Percentiles rank a stretch among this genome's conserved stretches.
Evolutionary conservation across 2,329 filamentous ascomycete genomes (phyloP).

Genomic region (Huntiella savannae): DNA sequence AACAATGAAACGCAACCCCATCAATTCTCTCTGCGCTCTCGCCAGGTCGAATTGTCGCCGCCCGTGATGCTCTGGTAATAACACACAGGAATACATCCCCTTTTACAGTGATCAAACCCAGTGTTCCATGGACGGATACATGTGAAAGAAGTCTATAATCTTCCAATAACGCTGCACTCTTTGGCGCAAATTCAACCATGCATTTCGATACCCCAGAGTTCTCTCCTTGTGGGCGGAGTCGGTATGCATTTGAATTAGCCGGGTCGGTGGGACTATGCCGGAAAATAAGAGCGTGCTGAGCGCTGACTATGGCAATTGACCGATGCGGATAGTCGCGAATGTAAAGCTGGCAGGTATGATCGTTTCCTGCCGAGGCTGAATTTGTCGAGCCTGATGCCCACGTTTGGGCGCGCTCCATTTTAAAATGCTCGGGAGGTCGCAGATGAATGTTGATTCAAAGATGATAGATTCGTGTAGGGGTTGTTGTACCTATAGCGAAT

Average conservation of each 20-base stretch:
- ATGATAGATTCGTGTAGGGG: background rate
- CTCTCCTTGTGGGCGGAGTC: constrained; percentile 22
- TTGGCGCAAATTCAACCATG: constrained; percentile 69
- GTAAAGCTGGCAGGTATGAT: constrained; percentile 54
- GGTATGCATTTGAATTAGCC: constrained; percentile 33
- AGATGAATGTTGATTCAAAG: no score
- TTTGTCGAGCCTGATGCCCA: constrained; percentile 9
- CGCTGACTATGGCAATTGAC: constrained; percentile 68
- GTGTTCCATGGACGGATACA: constrained; percentile 61
- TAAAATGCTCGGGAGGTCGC: background rate
- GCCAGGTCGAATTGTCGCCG: constrained; percentile 66
- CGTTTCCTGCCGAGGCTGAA: constrained; percentile 22
- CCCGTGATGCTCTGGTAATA: constrained; percentile 58
- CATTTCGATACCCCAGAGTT: constrained; percentile 39
- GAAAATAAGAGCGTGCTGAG: constrained; percentile 66
- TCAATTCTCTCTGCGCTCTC: constrained; percentile 80
- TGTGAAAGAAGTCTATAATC: constrained; percentile 61
- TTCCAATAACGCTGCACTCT: constrained; percentile 44
- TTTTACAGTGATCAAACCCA: constrained; percentile 70
- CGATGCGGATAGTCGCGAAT: constrained; percentile 75
- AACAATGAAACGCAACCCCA: constrained; percentile 78
- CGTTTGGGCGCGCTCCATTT: constrained; percentile 11
- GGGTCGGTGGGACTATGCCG: constrained; percentile 52
- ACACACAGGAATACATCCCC: constrained; percentile 81
- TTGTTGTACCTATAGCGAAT: no score